Evolutionary conservation across 2,329 filamentous ascomycete species (phyloP).

Genomic region (Rhinocladiella similis): DNA sequence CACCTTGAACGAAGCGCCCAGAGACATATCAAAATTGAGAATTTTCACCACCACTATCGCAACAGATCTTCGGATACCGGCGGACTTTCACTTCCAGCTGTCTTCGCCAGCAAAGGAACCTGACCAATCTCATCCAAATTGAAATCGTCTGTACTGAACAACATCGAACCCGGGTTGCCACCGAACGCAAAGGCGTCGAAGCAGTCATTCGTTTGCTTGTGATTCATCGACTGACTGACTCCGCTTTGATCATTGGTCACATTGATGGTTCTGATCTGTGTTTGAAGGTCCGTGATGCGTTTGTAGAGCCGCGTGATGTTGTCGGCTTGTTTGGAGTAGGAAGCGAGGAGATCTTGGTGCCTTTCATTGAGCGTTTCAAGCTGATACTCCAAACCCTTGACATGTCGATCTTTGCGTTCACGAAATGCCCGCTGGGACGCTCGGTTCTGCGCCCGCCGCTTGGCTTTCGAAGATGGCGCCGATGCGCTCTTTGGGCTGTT

Average conservation of each 20-base stretch:
- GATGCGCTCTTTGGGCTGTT: neutral
- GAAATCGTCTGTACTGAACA: conserved; percentile 11
- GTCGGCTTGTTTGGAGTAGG: conserved; percentile 29
- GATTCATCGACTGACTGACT: neutral
- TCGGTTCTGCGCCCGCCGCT: conserved; percentile 91
- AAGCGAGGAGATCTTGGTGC: conserved; percentile 31
- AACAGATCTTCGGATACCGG: conserved; percentile 7
- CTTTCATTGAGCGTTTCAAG: conserved; percentile 59
- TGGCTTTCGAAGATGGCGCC: conserved; percentile 53
- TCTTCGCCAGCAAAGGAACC: neutral
- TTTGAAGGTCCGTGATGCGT: conserved; percentile 11
- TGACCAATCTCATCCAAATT: neutral
- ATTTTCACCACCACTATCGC: neutral
- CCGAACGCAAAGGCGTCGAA: conserved; percentile 21
- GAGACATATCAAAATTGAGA: neutral
- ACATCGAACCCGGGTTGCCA: neutral
- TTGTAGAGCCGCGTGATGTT: conserved; percentile 12
- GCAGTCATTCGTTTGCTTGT: conserved; percentile 3
- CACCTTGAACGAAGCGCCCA: neutral
- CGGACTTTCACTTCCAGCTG: neutral
- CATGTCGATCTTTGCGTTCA: conserved; percentile 87
- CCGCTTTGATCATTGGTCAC: neutral
- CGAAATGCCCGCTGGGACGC: conserved; percentile 90
- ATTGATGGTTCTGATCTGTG: conserved; percentile 9
- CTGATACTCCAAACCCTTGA: conserved; percentile 79